Conservation (phyloP, 2,329 filamentous ascomycete genomes). For the Fusarium secorum region DNA sequence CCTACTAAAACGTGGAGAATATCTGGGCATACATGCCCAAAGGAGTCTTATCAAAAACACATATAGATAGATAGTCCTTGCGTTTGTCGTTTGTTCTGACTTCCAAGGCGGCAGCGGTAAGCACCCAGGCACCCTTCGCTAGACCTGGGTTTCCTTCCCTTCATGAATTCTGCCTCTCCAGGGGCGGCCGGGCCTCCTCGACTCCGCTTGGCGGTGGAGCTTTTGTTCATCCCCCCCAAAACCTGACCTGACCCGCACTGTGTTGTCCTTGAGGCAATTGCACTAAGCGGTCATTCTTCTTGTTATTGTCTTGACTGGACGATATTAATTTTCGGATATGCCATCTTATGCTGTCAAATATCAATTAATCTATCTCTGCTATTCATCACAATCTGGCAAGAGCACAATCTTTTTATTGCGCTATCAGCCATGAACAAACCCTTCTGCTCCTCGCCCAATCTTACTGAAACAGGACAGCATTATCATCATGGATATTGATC, state of each 20-base stretch:
- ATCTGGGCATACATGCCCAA: neutral
- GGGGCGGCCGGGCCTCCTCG: conserved; percentile 23
- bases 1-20: neutral
- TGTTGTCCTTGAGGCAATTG: conserved; percentile 31
- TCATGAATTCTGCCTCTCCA: conserved; percentile 14
- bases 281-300: conserved; percentile 16
- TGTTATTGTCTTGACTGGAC: conserved; percentile 15
- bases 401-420: neutral
- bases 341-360: conserved; percentile 13
- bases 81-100: neutral
- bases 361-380: conserved; percentile 21
- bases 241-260: conserved; percentile 22
- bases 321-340: conserved; percentile 17
- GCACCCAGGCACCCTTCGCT: neutral
- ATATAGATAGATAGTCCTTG: neutral
- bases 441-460: conserved; percentile 19
- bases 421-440: neutral
- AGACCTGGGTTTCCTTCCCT: conserved; percentile 2
- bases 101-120: neutral
- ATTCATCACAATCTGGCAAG: conserved; percentile 7
- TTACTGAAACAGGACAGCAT: conserved; percentile 33
- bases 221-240: conserved; percentile 3
- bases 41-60: neutral
- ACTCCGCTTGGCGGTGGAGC: conserved; percentile 20
- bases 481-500: conserved; percentile 32